Evolutionary conservation across 2,329 filamentous ascomycete genomes (phyloP).

Genomic region (Fusarium sp.): DNA sequence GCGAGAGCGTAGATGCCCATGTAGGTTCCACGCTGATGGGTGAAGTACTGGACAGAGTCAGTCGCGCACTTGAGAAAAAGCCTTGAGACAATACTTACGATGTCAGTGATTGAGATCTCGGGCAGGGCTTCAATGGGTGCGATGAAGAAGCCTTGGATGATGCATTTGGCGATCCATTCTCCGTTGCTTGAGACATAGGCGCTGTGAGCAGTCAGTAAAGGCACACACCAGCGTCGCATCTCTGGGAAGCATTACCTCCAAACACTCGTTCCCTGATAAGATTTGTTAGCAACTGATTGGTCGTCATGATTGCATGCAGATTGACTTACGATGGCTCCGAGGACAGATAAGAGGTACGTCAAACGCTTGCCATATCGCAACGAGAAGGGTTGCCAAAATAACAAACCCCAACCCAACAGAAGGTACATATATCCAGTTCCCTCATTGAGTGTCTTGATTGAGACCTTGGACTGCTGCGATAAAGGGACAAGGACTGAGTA

Average conservation of each 20-base stretch:
- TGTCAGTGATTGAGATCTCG: slow-evolving; percentile 55
- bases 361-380: slow-evolving; percentile 55
- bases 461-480: slow-evolving; percentile 45
- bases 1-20: slow-evolving; percentile 54
- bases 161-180: slow-evolving; percentile 57
- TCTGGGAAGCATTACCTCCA: slow-evolving; percentile 29
- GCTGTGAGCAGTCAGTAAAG: slow-evolving; percentile 2
- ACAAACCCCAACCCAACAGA: slow-evolving; percentile 55
- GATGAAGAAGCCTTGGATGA: slow-evolving; percentile 55
- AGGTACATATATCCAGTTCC: slow-evolving; percentile 55
- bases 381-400: slow-evolving; percentile 60
- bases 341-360: slow-evolving; percentile 50
- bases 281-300: not conserved
- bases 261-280: slow-evolving; percentile 31
- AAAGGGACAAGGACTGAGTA: slow-evolving; percentile 53
- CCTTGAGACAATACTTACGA: slow-evolving; percentile 37
- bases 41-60: slow-evolving; percentile 42
- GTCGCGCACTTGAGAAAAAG: fast-evolving
- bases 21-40: slow-evolving; percentile 56
- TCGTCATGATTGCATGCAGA: fast-evolving
- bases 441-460: slow-evolving; percentile 49
- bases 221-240: fast-evolving
- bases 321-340: slow-evolving; percentile 42
- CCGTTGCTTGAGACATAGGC: slow-evolving; percentile 51
- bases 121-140: slow-evolving; percentile 58